phyloP scores from a whole-genome alignment of 306 rosid genomes.

The Arachis stenosperma region DNA sequence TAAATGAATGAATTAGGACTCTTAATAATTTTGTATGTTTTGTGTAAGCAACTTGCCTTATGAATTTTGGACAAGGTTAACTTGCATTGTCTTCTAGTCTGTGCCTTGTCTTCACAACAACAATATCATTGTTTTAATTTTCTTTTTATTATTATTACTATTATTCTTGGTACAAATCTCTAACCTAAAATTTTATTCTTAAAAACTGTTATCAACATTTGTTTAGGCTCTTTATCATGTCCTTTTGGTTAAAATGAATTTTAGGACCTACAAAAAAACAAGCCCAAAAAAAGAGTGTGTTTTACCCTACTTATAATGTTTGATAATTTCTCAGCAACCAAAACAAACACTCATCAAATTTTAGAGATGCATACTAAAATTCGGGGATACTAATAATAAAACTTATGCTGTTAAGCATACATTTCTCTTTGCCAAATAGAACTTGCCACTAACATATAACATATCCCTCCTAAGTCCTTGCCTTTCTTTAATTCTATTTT shows the following conservation, averaged over 20 bases:
- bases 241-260: slow-evolving; percentile 49
- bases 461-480: neutral
- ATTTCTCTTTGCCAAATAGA: neutral
- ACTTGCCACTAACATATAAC: slow-evolving; percentile 9
- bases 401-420: no score
- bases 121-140: no score
- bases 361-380: no score
- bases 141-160: no score
- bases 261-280: slow-evolving; percentile 50
- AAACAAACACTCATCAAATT: slow-evolving; percentile 41
- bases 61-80: no score
- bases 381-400: no score
- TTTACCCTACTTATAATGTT: slow-evolving; percentile 52
- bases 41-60: no score
- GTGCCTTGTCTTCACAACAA: no score
- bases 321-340: slow-evolving; percentile 41
- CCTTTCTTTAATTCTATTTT: slow-evolving; percentile 27
- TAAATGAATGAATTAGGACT: no score
- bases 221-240: slow-evolving; percentile 42
- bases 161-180: no score
- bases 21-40: no score
- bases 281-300: slow-evolving; percentile 51
- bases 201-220: slow-evolving; percentile 41
- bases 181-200: slow-evolving; percentile 28
- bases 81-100: no score